Conservation (phyloP, 2,329 filamentous ascomycete genomes). For the Arachnomyces sp. region DNA sequence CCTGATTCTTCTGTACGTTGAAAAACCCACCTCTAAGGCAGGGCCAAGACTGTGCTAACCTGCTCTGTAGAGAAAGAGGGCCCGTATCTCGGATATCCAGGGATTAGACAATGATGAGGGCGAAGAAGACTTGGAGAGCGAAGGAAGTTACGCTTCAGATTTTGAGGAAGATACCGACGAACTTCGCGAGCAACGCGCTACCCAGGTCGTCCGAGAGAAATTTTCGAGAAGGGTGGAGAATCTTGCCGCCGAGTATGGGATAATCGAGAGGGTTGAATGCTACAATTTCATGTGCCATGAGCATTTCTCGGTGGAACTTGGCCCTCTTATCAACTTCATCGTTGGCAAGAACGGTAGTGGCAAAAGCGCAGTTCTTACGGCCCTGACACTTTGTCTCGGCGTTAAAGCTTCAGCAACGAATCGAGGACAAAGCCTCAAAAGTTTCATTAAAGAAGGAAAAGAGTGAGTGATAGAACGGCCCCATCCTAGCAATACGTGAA, state of each 20-base stretch:
- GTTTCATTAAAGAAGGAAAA: slow-evolving; percentile 80
- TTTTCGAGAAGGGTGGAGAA: slow-evolving; percentile 56
- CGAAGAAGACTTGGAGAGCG: slow-evolving; percentile 5
- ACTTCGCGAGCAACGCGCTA: slow-evolving; percentile 52
- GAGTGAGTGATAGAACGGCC: slow-evolving; percentile 42
- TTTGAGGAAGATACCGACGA: slow-evolving; percentile 25
- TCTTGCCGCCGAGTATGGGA: slow-evolving; percentile 69
- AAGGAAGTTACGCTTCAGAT: slow-evolving; percentile 6
- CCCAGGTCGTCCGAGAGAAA: slow-evolving; percentile 52
- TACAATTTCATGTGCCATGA: slow-evolving; percentile 96
- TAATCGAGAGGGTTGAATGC: slow-evolving; percentile 80
- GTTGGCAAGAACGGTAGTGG: slow-evolving; percentile 96
- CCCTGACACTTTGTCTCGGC: slow-evolving; percentile 87
- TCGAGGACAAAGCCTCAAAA: slow-evolving; percentile 80
- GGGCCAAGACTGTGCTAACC: neutral
- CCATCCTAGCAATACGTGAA: neutral
- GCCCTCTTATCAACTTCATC: slow-evolving; percentile 94
- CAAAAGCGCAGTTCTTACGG: slow-evolving; percentile 91
- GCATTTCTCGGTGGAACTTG: slow-evolving; percentile 72
- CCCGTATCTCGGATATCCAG: slow-evolving; percentile 26
- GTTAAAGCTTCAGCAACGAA: slow-evolving; percentile 91
- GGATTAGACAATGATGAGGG: slow-evolving; percentile 21
- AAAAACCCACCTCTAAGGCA: slow-evolving; percentile 9
- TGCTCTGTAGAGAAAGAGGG: slow-evolving; percentile 33
- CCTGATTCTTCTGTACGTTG: slow-evolving; percentile 4